phyloP scores from a whole-genome alignment of 305 asterid species.

The Fraxinus velutina region DNA sequence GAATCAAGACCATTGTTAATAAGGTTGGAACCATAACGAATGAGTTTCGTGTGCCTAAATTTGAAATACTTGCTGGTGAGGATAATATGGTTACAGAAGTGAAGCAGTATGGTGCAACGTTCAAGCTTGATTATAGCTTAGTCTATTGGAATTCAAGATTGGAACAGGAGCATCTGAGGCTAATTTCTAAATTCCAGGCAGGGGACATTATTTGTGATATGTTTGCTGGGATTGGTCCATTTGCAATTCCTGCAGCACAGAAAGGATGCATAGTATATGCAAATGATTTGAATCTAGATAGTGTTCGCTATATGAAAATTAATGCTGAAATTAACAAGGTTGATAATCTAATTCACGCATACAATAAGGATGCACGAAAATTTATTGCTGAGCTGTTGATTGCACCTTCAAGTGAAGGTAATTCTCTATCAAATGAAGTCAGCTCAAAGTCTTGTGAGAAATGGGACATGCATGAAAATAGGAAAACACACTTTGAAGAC shows the following conservation, averaged over 20 bases:
- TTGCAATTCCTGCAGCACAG: constrained; percentile 91
- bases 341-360: constrained; percentile 57
- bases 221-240: constrained; percentile 97
- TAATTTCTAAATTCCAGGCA: constrained; percentile 60
- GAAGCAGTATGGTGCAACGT: constrained; percentile 75
- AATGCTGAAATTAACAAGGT: constrained; percentile 79
- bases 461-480: constrained; percentile 28
- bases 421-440: constrained; percentile 34
- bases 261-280: constrained; percentile 88
- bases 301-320: constrained; percentile 64
- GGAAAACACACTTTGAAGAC: constrained; percentile 31
- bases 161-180: constrained; percentile 86
- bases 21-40: constrained; percentile 83
- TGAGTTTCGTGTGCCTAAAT: constrained; percentile 90
- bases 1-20: constrained; percentile 81
- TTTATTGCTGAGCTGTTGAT: constrained; percentile 58
- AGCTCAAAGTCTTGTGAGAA: constrained; percentile 30
- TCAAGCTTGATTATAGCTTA: constrained; percentile 91
- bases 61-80: constrained; percentile 84
- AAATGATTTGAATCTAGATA: constrained; percentile 87
- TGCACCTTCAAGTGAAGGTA: constrained; percentile 48
- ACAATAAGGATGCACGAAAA: constrained; percentile 78
- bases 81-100: constrained; percentile 83
- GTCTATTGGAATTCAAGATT: constrained; percentile 96
- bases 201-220: constrained; percentile 80